These are phyloP conservation scores for Spongiforma sp. DNA, from an alignment of 1,284 basidiomycete species.

Conservation along the genomic window DNA sequence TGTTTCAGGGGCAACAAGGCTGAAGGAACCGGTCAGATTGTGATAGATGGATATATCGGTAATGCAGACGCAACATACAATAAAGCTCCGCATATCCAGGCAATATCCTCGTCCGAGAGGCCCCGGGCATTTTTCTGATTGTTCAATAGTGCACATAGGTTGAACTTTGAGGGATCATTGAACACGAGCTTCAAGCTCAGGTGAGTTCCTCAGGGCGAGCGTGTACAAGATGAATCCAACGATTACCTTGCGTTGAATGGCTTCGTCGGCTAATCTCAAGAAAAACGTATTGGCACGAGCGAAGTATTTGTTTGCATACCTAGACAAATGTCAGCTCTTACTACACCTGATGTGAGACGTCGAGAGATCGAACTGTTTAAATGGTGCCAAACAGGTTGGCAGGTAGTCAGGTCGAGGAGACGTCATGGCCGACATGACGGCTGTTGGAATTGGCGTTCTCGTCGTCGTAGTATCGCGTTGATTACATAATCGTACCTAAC, in stretches of 20 bases:
- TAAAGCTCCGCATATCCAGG: too few relatives aligned
- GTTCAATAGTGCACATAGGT: not conserved
- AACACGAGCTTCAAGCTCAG: not conserved
- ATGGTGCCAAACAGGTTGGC: constrained; percentile 7
- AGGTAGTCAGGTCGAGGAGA: too few relatives aligned
- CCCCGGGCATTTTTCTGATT: constrained; percentile 2
- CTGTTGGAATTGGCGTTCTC: too few relatives aligned
- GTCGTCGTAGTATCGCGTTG: too few relatives aligned
- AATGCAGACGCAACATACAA: constrained; percentile 9
- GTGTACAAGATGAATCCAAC: not conserved
- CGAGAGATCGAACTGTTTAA: constrained; percentile 15
- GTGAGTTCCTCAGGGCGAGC: too few relatives aligned
- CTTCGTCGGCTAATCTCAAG: not conserved
- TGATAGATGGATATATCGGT: not conserved
- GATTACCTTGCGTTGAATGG: constrained; percentile 7
- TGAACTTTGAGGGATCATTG: constrained; percentile 9
- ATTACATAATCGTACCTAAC: too few relatives aligned
- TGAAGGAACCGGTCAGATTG: not conserved
- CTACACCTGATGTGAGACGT: not conserved
- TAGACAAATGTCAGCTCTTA: not conserved
- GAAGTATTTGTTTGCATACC: constrained; percentile 14
- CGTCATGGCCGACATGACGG: too few relatives aligned
- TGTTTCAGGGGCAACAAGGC: constrained; percentile 14
- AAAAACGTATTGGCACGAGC: not conserved
- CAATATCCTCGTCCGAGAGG: constrained; percentile 17